Evolutionary conservation across 345 rosid genomes (phyloP), one percentile per base, ranked within the genome.

Genomic region (Anacardium occidentale): DNA sequence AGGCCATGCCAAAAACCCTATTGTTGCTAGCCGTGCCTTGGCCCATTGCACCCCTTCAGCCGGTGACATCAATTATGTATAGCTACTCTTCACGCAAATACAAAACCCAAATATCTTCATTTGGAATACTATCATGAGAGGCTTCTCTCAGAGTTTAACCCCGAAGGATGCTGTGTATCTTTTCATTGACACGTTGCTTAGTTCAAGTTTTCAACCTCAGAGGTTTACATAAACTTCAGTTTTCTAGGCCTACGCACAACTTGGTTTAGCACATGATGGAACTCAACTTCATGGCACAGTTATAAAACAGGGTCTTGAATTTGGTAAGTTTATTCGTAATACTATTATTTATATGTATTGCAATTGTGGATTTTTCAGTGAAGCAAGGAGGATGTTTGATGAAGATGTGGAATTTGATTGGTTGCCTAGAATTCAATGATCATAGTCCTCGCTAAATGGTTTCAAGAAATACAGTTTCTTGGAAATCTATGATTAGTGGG

Each of bases 401-500:
- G 74, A 82, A 68, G 66, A 75, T 48, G 26, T 2, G 66, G 85
- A 66, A 3, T 70, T 79, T 47, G 96, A 94, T 76, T 78, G 26
- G 92, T 91, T 70, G 81, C 89, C 2, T 91, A 92, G 91, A 90
- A 94, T 70, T 85, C 88, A 9, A 85, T 91, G 90, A 78, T 89
- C 10, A 86, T 77, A 74, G 94, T 96, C 26, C 71, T 86, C 8
- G 85, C 88, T 3, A 94, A 83, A 89, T 83, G 87, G 65, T 75
- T 0, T 29, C 1, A 17, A 87, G 84, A 70, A 91, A 74, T 66
- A 75, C 71, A 25, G 77, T 88, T 42, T 73, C 97, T 13, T 91
- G 98, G 96, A 94, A 88, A 71, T 81, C 92, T 18, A 86, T 89
- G 91, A 80, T 85, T 6, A 86, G 93, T 76, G 93, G 93, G 68